Evolutionary conservation across 768 basidiomycete genomes (phyloP), one percentile per base, ranked within the genome.

Genomic region (Tulasnella sp.): DNA sequence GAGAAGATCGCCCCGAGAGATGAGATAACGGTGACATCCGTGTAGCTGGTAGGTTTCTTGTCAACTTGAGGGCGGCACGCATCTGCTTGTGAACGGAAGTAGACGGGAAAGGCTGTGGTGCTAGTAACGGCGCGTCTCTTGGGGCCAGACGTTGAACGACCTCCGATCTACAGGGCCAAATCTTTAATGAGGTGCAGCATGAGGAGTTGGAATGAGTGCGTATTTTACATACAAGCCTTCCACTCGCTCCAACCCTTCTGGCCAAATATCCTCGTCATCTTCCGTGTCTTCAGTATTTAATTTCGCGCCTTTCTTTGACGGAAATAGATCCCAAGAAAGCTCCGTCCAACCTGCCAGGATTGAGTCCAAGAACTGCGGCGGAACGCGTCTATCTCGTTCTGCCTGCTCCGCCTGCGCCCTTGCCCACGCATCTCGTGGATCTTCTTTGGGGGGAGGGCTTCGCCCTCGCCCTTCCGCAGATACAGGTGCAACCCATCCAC

Each of bases 1-100:
- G 78, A 3, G 84, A 83, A 1, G 86, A 86, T 69, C 84, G 87
- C 0, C 84, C 80, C 4, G 80, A 75, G 64, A 85, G 82, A 59
- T 81, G 74, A n/a, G 83, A 76, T 68, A 91, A 75, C 1, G 88
- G 88, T 63, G 88, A 86, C 26, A 65, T 68, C 17, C 75, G 76
- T 3, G 81, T 76, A 23, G 79, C 67, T 3, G 79, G 70, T 48
- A 76, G 68, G 65, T 85, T 79, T 61, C 83, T 78, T 0, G 86
- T 86, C 51, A 85, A 70, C 48, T 80, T 81, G 19, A 89, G 71
- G 9, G 83, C 76, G 5, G 82, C 80, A 1, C n/a, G 53, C 78
- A 77, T 8, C 83, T 82, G 56, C 78, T 79, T 0, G 75, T 61
- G 62, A 86, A 85, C 4, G 75, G 74, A 5, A 73, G 68, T 26